Base-by-base conservation (phyloP, 1,284 basidiomycete species). In the Pterula multifida region DNA sequence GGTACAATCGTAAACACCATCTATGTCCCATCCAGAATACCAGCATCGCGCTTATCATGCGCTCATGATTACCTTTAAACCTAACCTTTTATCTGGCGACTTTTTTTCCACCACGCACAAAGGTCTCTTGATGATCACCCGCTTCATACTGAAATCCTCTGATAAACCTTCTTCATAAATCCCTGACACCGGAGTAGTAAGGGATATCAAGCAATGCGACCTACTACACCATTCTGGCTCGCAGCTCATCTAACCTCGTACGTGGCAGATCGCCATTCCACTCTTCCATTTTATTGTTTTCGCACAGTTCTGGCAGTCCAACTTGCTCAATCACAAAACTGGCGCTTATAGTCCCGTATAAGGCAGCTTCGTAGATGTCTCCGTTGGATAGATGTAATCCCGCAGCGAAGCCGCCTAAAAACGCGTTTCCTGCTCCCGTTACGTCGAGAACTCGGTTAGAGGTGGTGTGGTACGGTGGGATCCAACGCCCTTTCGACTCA, bases 341-440 rank as follows among this genome's bases (percentile, higher is more conserved):
- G 1, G 91, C 86, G 3, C 88, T 87, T 9, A 91, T 76, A 0
- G 84, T 73, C 3, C 77, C 90, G 58, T 86, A 81, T 19, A 87
- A 70, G 1, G 72, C 68, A 35, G 85, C 87, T 90, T 57, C 26
- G 42, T n/a, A 48, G 11, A 83, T 64, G 60, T 91, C 75, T 0
- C 76, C 79, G 21, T 72, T 58, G 25, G 73, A 66, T 45, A 82
- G 56, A 12, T 70, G 54, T 47, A 93, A 61, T 0, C 90, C 90
- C 3, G 89, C 90, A 13, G 78, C 79, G 4, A 94, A 68, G 0
- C 90, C 87, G 9, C 91, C 92, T 26, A 94, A 66, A 63, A 93
- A 95, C 48, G 79, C 78, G 65, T 95, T 95, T 9, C 91, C 91
- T 3, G 89, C 90, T 42, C 89, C 88, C 48, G 92, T 95, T 11